Base-by-base conservation (phyloP, 1,284 basidiomycete genomes). In the Austroboletus novae-zelandiae region DNA sequence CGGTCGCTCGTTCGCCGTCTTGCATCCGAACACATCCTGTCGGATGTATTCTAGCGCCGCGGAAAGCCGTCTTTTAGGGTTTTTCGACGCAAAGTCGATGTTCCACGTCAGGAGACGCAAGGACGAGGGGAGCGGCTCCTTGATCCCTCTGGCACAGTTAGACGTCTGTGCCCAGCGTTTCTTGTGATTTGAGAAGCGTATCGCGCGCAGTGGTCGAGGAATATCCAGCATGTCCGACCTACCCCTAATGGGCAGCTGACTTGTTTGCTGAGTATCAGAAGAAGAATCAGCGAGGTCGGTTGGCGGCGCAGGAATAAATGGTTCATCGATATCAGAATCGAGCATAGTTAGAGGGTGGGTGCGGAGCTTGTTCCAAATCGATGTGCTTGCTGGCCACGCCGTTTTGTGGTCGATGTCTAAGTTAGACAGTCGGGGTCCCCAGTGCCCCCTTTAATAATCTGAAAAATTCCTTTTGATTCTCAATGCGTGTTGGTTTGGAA, bases 81-180 rank as follows among this genome's bases (percentile, higher is more conserved):
- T 57, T 0, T 61, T 56, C 10, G 68, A 66, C 47, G 64, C 58
- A 60, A 77, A 81, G 60, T 84, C 78, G 45, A 88, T 60, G 63
- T 89, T 88, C 86, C 86, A 89, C 32, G 83, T 79, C 51, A 86
- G 61, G 37, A 89, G 60, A 43, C 71, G 71, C 43, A 86, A 57
- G 32, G 61, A 70, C 29, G 70, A 71, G 25, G 73, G 75, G 51
- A 70, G 68, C 13, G 70, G 66, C 53, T 65, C 58, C 52, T 62
- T 68, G 47, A 71, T 55, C 46, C 57, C 64, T 58, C 53, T 51
- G 40, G 59, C 61, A 45, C 66, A 68, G 48, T 70, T 61, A 35
- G 70, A 68, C n/a, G 68, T 68, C 51, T 61, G 66, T 44, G 65
- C 45, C 66, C 66, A 68, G 6, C 59, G 61, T 29, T 51, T 59